Conservation (phyloP, 164 flowering plant species). For the Chimonanthus salicifolius region DNA sequence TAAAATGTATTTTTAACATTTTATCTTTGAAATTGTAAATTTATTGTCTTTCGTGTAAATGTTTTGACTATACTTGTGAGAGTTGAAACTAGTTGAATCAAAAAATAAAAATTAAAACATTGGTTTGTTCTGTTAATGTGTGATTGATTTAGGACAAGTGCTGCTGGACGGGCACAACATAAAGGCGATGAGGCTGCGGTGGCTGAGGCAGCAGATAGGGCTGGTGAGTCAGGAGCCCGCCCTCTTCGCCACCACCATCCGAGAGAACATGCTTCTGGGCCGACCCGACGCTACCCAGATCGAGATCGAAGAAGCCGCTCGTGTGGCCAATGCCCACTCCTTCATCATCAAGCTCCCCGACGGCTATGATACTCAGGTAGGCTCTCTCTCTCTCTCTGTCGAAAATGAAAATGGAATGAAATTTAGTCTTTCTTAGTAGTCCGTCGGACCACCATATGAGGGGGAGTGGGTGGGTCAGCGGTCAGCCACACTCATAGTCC, state of each 20-base stretch:
- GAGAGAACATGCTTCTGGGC: conserved; percentile 85
- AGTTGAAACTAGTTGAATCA: too few relatives aligned
- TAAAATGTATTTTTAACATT: too few relatives aligned
- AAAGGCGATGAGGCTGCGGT: conserved; percentile 65
- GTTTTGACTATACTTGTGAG: too few relatives aligned
- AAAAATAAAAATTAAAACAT: too few relatives aligned
- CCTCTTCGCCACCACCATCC: conserved; percentile 86
- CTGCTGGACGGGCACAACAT: conserved; percentile 91
- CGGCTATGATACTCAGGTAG: conserved; percentile 89
- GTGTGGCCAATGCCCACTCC: conserved; percentile 96
- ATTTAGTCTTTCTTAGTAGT: too few relatives aligned
- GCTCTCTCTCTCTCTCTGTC: not conserved
- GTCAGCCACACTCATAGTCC: too few relatives aligned
- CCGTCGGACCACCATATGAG: too few relatives aligned
- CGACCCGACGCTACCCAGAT: conserved; percentile 73
- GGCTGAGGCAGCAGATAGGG: conserved; percentile 96
- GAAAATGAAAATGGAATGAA: too few relatives aligned
- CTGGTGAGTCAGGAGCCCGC: conserved; percentile 99
- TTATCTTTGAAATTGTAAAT: too few relatives aligned
- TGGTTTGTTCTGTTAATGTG: not conserved
- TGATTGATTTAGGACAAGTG: conserved; percentile 57
- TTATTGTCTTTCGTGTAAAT: too few relatives aligned
- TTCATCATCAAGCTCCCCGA: conserved; percentile 84
- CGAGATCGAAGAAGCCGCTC: conserved; percentile 92
- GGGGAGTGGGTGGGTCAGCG: not conserved